Evolutionary conservation across 805 yeast species (phyloP).

Genomic region (Yarrowia sp.): DNA sequence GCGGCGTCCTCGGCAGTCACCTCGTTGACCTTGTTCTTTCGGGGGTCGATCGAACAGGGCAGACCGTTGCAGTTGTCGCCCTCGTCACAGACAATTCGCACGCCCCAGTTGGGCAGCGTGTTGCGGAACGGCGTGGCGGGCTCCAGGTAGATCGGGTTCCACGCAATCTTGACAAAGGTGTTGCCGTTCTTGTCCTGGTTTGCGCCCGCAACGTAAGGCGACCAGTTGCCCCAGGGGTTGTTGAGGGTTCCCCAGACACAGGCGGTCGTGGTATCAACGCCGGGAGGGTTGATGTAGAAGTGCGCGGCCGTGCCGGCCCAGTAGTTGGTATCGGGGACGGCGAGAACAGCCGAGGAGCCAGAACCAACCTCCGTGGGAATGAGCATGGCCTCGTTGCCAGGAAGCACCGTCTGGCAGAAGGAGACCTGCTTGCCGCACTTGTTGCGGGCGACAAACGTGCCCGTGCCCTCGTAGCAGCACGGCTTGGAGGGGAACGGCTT

Average conservation of each 20-base stretch:
- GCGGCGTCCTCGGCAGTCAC: slow-evolving; percentile 46
- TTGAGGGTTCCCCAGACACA: slow-evolving; percentile 78
- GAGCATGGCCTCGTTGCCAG: slow-evolving; percentile 93
- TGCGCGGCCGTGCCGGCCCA: slow-evolving; percentile 88
- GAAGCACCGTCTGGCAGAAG: slow-evolving; percentile 88
- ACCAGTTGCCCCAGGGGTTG: slow-evolving; percentile 82
- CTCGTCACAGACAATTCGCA: slow-evolving; percentile 71
- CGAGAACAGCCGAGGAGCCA: slow-evolving; percentile 52
- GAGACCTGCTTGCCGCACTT: slow-evolving; percentile 61
- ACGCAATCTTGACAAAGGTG: slow-evolving; percentile 81
- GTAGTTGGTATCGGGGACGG: slow-evolving; percentile 76
- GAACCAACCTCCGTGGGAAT: slow-evolving; percentile 73
- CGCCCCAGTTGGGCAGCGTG: slow-evolving; percentile 63
- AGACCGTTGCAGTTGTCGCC: slow-evolving; percentile 67
- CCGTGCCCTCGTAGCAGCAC: slow-evolving; percentile 76
- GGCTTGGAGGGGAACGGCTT: slow-evolving; percentile 56
- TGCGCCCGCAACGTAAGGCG: slow-evolving; percentile 92
- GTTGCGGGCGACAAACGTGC: slow-evolving; percentile 65
- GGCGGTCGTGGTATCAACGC: slow-evolving; percentile 69
- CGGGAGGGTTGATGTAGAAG: slow-evolving; percentile 81
- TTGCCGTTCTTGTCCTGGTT: slow-evolving; percentile 67
- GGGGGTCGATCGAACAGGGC: slow-evolving; percentile 80
- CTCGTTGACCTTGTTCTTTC: slow-evolving; percentile 56
- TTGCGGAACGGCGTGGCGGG: slow-evolving; percentile 50
- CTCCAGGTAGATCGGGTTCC: slow-evolving; percentile 85